Evolutionary conservation across 306 rosid species (phyloP).

Genomic region (Hippophae gyantsensis): DNA sequence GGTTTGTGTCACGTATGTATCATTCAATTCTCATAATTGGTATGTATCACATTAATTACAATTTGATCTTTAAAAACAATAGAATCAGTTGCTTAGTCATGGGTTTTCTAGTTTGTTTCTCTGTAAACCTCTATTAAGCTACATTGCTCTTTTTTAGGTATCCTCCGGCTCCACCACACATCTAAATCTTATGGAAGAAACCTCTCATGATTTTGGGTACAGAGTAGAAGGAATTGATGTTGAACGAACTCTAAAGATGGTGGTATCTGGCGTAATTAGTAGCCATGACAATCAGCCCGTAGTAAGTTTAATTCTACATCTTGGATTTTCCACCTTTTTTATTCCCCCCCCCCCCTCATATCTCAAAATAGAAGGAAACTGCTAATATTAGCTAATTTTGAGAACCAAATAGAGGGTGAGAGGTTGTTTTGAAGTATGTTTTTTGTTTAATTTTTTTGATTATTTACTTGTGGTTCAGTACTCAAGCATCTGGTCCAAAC

Average conservation of each 20-base stretch:
- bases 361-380: neutral
- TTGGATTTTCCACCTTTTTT: conserved; percentile 1
- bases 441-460: conserved; percentile 11
- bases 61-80: too few species aligned
- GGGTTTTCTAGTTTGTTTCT: too few species aligned
- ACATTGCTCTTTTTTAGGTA: conserved; percentile 41
- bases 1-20: too few species aligned
- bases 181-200: conserved; percentile 34
- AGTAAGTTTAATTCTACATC: conserved; percentile 35
- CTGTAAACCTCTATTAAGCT: neutral
- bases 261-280: conserved; percentile 33
- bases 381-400: neutral
- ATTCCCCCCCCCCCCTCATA: neutral
- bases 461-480: conserved; percentile 47
- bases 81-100: too few species aligned
- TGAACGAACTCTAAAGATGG: conserved; percentile 59
- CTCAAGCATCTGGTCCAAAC: conserved; percentile 60
- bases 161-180: conserved; percentile 29
- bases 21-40: too few species aligned
- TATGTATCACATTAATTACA: too few species aligned
- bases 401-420: neutral
- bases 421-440: conserved; percentile 1
- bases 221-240: conserved; percentile 45
- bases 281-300: conserved; percentile 31
- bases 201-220: conserved; percentile 34